Base-by-base conservation (phyloP, 352 stramenopile species). In the Pythium coloratum region DNA sequence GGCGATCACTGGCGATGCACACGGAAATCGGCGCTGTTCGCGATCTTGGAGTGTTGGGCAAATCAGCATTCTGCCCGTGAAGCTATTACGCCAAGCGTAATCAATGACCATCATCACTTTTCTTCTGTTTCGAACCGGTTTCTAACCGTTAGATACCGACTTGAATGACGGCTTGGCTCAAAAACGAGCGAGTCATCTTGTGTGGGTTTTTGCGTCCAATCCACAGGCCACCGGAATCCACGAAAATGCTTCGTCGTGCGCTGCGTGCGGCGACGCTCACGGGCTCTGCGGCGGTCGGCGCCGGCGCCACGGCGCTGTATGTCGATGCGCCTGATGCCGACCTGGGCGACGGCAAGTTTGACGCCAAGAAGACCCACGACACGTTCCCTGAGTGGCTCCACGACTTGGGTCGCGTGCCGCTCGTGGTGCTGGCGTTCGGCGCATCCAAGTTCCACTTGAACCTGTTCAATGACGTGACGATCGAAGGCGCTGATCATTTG, bases 381-480 rank as follows among this genome's bases (percentile, higher is more conserved):
- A 49, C 40, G 40, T 49, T 49, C 40, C 40, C 40, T 4, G 40
- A 49, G 40, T 49, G 40, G 40, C 40, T 49, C 14, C 40, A 49
- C 40, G 40, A 49, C 40, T 24, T 49, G 14, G 40, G 40, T 7
- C 40, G 40, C 18, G 16, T 49, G 40, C 40, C 40, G 9, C 13
- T 49, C 18, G 40, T 49, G 40, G 40, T 24, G 40, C 40, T 49
- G 14, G 40, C 40, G 40, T 49, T 49, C 40, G 40, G 40, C 40
- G 40, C 40, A 9, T 49, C 40, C 40, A 49, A 49, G 40, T 49
- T 49, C 40, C 40, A 49, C 40, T 24, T 49, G 40, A 49, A 49
- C 40, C 40, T 49, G 40, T 49, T 49, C 40, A 49, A 49, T 49
- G 40, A 49, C 13, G 14, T 49, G 40, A 49, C 40, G 40, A 49